Percentiles rank a stretch among this genome's conserved stretches.
These are phyloP conservation scores for Phytopythium kandeliae DNA, from an alignment of 352 stramenopile genomes.

Conservation along the genomic window DNA sequence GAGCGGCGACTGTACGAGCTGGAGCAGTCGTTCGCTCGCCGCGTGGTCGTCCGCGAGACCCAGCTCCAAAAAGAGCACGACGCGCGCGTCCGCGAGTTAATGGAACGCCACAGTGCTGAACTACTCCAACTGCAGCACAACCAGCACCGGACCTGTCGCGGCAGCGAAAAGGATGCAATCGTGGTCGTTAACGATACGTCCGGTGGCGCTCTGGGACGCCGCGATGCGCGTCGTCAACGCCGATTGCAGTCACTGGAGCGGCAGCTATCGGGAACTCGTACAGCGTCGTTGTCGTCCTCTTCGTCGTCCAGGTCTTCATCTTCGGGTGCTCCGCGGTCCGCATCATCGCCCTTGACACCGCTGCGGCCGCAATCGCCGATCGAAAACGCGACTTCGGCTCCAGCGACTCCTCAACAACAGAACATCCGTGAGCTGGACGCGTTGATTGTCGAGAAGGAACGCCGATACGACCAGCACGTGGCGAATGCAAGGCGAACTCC, in stretches of 20 bases:
- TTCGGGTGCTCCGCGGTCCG: constrained; percentile 10
- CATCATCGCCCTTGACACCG: constrained; percentile 6
- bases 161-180: background rate
- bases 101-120: constrained; percentile 35
- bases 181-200: background rate
- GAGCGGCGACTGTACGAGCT: constrained; percentile 21
- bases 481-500: constrained; percentile 4
- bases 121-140: constrained; percentile 17
- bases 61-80: constrained; percentile 37
- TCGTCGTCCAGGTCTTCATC: constrained; percentile 20
- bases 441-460: constrained; percentile 29
- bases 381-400: background rate
- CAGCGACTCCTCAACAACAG: constrained; percentile 15
- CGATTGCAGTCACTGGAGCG: background rate
- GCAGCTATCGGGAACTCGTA: constrained; percentile 5
- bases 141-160: constrained; percentile 1
- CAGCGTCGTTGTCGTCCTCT: constrained; percentile 17
- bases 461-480: constrained; percentile 10
- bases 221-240: background rate
- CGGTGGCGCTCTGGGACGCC: background rate
- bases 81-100: constrained; percentile 20
- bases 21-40: constrained; percentile 23
- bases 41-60: constrained; percentile 25
- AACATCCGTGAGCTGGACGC: constrained; percentile 35
- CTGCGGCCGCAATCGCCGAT: background rate